These are phyloP conservation scores for Epichloe elymi DNA, from an alignment of 2,329 filamentous ascomycete species.

Conservation along the genomic window DNA sequence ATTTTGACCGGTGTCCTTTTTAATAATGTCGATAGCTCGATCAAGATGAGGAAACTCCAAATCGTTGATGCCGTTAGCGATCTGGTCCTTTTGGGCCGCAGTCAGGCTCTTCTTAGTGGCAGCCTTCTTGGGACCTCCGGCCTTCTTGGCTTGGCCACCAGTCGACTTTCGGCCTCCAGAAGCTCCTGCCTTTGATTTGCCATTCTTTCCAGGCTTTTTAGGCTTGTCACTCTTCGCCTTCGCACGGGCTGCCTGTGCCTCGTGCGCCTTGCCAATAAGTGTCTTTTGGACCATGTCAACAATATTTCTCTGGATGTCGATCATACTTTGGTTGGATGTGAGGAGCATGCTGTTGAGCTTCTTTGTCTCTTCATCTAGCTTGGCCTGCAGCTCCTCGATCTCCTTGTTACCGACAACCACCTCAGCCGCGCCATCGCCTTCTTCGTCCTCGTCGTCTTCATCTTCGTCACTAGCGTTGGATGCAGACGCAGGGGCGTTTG, in stretches of 20 bases:
- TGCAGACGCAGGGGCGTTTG: conserved; percentile 38
- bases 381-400: conserved; percentile 38
- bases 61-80: conserved; percentile 72
- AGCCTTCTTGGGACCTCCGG: conserved; percentile 30
- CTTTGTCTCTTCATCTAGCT: conserved; percentile 41
- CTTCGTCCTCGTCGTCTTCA: conserved; percentile 58
- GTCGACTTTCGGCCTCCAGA: conserved; percentile 30
- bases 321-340: conserved; percentile 37
- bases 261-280: conserved; percentile 58
- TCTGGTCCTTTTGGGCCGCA: conserved; percentile 77
- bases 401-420: conserved; percentile 27
- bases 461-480: conserved; percentile 59
- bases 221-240: conserved; percentile 46
- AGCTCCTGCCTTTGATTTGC: conserved; percentile 37
- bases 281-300: conserved; percentile 55
- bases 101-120: conserved; percentile 42
- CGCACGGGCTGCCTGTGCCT: conserved; percentile 38
- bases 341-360: conserved; percentile 43
- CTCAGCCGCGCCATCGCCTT: conserved; percentile 26
- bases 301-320: conserved; percentile 46
- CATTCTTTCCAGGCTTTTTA: conserved; percentile 40
- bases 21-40: conserved; percentile 78
- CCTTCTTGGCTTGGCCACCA: conserved; percentile 23
- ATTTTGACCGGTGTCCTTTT: conserved; percentile 66
- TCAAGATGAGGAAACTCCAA: conserved; percentile 68